phyloP scores from a whole-genome alignment of 768 basidiomycete genomes.

The Russula sp. region DNA sequence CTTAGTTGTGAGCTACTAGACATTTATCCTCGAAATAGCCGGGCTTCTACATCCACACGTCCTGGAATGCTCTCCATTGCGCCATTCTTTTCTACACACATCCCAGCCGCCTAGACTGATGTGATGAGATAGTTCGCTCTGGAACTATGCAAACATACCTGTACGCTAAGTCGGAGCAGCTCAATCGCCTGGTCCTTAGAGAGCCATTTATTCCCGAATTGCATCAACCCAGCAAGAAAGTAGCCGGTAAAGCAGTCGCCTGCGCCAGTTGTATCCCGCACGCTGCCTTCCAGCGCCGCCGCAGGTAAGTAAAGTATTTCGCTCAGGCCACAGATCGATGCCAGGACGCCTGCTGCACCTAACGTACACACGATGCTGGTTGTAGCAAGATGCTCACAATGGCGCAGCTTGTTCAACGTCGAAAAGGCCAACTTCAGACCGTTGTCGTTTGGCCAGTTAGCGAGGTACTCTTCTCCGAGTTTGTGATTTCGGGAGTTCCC shows the following conservation, averaged over 20 bases:
- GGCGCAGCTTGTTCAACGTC: conserved; percentile 21
- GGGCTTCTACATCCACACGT: conserved; percentile 32
- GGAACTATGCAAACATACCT: conserved; percentile 29
- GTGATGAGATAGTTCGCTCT: neutral
- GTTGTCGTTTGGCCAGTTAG: conserved; percentile 10
- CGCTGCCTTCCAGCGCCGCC: conserved; percentile 33
- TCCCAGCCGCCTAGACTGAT: conserved; percentile 44
- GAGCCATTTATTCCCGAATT: conserved; percentile 24
- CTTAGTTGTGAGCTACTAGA: neutral
- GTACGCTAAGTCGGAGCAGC: conserved; percentile 35
- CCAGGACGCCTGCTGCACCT: conserved; percentile 44
- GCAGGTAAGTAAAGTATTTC: conserved; percentile 40
- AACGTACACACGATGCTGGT: conserved; percentile 50
- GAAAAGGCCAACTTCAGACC: conserved; percentile 22
- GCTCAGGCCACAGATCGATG: conserved; percentile 28
- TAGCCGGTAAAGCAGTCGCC: conserved; percentile 62
- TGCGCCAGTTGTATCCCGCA: conserved; percentile 52
- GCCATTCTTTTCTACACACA: conserved; percentile 51
- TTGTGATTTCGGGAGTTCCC: neutral
- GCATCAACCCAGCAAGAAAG: conserved; percentile 50
- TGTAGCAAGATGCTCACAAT: conserved; percentile 24
- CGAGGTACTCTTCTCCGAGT: neutral
- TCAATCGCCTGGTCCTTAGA: conserved; percentile 26
- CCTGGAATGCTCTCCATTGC: conserved; percentile 53
- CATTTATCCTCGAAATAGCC: conserved; percentile 2